Conservation (phyloP, 176 grass and related monocot species). For the barley (Hordeum vulgare) region MorexV3_pseudomolecules_assembly NC_058522.1:399358489-399358988, state of each 20-base stretch:
- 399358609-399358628: neutral
- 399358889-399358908: neutral
- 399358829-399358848: neutral
- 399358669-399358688: neutral
- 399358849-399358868: neutral
- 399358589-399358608: neutral
- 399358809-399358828: neutral
- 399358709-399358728: neutral
- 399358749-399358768: neutral
- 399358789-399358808: neutral
- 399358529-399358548: constrained; percentile 30
- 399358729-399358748: neutral
- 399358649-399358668: neutral
- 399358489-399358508: constrained; percentile 35
- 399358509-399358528: constrained; percentile 58
- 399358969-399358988: neutral
- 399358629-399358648: neutral
- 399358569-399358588: constrained; percentile 30
- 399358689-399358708: neutral
- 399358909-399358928: neutral
- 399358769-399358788: neutral
- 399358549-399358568: constrained; percentile 18
- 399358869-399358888: neutral
- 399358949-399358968: neutral
- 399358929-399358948: neutral